A percentile compares a stretch with the other conserved stretches of the same genome.
Conservation (phyloP, 805 yeast genomes). For the Lipomyces orientalis region DNA sequence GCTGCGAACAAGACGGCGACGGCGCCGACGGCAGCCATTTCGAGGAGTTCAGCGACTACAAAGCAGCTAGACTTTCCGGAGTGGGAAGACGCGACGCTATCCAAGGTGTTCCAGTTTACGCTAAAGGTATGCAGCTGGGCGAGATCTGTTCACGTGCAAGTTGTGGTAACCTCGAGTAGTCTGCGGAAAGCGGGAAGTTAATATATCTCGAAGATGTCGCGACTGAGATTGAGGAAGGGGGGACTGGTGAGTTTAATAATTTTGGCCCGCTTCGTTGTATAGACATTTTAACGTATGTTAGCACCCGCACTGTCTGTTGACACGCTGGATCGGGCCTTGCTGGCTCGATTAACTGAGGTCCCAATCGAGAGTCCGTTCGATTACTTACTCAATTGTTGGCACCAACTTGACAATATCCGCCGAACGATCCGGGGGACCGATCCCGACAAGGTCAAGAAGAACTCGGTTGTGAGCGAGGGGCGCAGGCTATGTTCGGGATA, state of each 20-base stretch:
- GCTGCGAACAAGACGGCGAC: background rate
- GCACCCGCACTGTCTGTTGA: slow-evolving; percentile 19
- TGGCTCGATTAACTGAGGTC: slow-evolving; percentile 59
- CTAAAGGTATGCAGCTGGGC: slow-evolving; percentile 9
- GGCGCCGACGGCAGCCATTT: background rate
- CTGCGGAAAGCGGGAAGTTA: background rate
- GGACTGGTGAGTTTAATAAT: slow-evolving; percentile 12
- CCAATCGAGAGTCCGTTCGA: slow-evolving; percentile 54
- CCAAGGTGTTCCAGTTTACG: slow-evolving; percentile 20
- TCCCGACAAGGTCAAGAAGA: slow-evolving; percentile 49
- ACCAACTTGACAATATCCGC: slow-evolving; percentile 48
- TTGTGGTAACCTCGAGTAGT: background rate
- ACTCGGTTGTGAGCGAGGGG: slow-evolving; percentile 50
- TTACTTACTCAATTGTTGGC: slow-evolving; percentile 56
- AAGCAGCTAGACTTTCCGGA: slow-evolving; percentile 20
- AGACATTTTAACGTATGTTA: background rate
- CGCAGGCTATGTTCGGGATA: slow-evolving; percentile 56
- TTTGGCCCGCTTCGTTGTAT: background rate
- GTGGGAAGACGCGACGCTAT: slow-evolving; percentile 29
- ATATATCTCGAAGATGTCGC: slow-evolving; percentile 26
- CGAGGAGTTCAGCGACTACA: background rate
- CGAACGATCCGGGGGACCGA: slow-evolving; percentile 53
- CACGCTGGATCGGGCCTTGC: slow-evolving; percentile 54
- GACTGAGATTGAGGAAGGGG: slow-evolving; percentile 14
- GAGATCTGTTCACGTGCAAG: background rate